Evolutionary conservation across 495 filamentous ascomycete genomes (phyloP).

Genomic region (Penicillium malachiteum): DNA sequence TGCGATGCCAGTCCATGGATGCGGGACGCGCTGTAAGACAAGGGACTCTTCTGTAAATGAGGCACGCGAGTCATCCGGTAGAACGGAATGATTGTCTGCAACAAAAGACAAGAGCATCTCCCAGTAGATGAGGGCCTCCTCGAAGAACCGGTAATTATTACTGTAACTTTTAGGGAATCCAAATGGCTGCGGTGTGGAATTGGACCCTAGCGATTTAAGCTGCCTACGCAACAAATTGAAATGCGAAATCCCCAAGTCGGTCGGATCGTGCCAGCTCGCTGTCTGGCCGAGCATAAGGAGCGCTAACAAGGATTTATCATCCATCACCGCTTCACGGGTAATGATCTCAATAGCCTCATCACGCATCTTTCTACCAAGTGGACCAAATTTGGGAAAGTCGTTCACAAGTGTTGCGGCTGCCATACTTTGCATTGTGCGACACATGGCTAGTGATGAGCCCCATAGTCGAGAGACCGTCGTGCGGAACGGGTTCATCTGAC

Average conservation of each 20-base stretch:
- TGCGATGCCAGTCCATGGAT: conserved; percentile 60
- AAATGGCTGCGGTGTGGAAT: conserved; percentile 6
- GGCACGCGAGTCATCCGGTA: conserved; percentile 17
- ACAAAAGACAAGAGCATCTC: conserved; percentile 61
- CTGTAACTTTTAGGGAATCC: conserved; percentile 28
- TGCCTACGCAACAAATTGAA: conserved; percentile 47
- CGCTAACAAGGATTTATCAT: conserved; percentile 52
- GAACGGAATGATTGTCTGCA: conserved; percentile 40
- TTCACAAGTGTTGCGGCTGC: conserved; percentile 58
- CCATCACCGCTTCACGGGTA: conserved; percentile 41
- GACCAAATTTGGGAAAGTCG: conserved; percentile 54
- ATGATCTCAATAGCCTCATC: conserved; percentile 50
- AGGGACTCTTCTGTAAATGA: conserved; percentile 27
- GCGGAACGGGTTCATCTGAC: conserved; percentile 57
- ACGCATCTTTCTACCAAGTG: conserved; percentile 52
- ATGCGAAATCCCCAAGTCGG: conserved; percentile 51
- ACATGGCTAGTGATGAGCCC: conserved; percentile 56
- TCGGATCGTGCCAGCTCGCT: conserved; percentile 57
- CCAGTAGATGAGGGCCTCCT: conserved; percentile 59
- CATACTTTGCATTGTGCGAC: conserved; percentile 61
- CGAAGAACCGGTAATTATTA: conserved; percentile 57
- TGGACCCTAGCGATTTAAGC: conserved; percentile 35
- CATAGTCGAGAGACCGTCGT: conserved; percentile 55
- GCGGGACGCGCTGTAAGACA: conserved; percentile 46
- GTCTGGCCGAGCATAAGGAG: conserved; percentile 57